Conservation (phyloP, 202 grass and related monocot genomes). For the Sporobolus alterniflorus region DNA sequence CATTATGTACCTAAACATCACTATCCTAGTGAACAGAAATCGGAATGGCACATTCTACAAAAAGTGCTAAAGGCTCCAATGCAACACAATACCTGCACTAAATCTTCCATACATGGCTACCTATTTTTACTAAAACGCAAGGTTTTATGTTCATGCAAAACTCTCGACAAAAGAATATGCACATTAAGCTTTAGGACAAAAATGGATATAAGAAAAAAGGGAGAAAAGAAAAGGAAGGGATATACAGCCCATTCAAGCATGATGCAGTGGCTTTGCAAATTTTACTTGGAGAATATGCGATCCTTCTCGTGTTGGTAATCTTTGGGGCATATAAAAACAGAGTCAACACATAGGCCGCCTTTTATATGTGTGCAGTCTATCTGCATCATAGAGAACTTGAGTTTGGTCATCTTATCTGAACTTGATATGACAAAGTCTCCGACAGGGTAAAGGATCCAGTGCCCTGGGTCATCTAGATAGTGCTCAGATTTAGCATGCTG, state of each 20-base stretch:
- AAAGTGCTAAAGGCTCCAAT: constrained; percentile 1
- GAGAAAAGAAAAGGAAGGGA: background rate
- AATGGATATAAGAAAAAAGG: background rate
- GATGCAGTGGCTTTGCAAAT: constrained; percentile 21
- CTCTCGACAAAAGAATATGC: constrained; percentile 19
- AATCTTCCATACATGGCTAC: background rate
- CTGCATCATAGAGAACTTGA: constrained; percentile 82
- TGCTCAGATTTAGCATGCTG: constrained; percentile 46
- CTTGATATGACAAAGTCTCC: constrained; percentile 57
- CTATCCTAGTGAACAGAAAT: background rate
- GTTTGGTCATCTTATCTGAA: constrained; percentile 50
- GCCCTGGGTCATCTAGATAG: constrained; percentile 41
- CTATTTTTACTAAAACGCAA: constrained; percentile 8
- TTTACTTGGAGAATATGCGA: constrained; percentile 35
- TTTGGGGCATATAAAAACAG: constrained; percentile 61
- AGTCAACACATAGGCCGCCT: constrained; percentile 70
- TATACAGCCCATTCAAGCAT: background rate
- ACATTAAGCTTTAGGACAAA: constrained; percentile 4
- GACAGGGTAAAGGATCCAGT: constrained; percentile 69
- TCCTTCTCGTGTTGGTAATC: constrained; percentile 35
- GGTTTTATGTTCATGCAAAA: background rate
- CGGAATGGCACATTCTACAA: constrained; percentile 25
- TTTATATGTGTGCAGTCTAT: constrained; percentile 85
- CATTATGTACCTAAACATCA: constrained; percentile 1
- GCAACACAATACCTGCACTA: constrained; percentile 12